Conservation (phyloP, 441 rosid genomes). For the Jatropha multifida region DNA sequence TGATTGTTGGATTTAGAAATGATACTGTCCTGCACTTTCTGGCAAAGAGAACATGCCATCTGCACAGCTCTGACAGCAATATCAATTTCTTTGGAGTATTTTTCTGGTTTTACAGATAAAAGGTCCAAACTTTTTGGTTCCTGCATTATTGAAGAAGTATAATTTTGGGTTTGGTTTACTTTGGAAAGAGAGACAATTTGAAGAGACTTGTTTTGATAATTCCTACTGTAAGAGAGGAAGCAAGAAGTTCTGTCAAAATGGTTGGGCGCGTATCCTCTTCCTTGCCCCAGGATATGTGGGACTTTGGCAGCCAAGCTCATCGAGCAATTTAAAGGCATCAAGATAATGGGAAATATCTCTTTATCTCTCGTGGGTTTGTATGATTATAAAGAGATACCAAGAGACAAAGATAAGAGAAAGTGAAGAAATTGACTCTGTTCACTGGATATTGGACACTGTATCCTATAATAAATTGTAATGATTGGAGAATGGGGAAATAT, state of each 20-base stretch:
- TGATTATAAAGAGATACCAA: not conserved
- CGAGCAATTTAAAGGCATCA: constrained; percentile 49
- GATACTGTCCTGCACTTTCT: constrained; percentile 53
- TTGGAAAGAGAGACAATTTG: constrained; percentile 32
- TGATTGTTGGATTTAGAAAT: constrained; percentile 35
- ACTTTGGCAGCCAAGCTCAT: constrained; percentile 24
- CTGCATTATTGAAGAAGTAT: constrained; percentile 37
- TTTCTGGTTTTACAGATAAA: constrained; percentile 25
- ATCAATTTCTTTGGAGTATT: constrained; percentile 47
- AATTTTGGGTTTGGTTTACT: constrained; percentile 22
- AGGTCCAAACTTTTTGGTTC: constrained; percentile 19
- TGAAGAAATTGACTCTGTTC: not conserved
- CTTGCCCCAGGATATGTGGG: constrained; percentile 31
- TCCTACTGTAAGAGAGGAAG: constrained; percentile 7
- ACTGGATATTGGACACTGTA: not conserved
- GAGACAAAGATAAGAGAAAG: not conserved
- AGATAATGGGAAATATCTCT: not conserved
- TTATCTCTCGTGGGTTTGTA: not conserved
- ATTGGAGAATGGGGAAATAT: not conserved
- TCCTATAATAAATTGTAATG: not conserved
- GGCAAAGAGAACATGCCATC: constrained; percentile 62
- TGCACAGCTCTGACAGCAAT: constrained; percentile 63
- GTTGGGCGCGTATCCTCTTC: constrained; percentile 16
- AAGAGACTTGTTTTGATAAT: constrained; percentile 11
- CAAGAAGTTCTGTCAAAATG: constrained; percentile 15